A percentile compares a stretch with the other conserved stretches of the same genome.
These are phyloP conservation scores for Aspergillus coremiiformis DNA, from an alignment of 495 filamentous ascomycete genomes.

Conservation along the genomic window DNA sequence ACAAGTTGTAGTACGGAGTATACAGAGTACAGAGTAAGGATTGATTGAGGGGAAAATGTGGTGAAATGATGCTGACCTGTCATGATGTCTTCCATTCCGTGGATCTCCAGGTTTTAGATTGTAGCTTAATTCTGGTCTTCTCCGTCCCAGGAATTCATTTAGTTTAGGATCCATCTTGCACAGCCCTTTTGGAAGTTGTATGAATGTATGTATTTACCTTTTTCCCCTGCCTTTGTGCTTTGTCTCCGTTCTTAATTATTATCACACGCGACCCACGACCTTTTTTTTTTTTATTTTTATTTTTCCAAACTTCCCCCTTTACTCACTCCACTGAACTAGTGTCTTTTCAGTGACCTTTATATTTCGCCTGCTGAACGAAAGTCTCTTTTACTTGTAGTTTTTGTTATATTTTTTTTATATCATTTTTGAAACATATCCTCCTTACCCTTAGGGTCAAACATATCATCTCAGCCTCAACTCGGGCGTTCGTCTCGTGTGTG, in stretches of 20 bases:
- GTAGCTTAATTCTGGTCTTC: background rate
- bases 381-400: background rate
- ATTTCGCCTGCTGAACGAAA: too few relatives aligned
- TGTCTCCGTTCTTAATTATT: slow-evolving; percentile 3
- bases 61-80: background rate
- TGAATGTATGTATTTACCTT: background rate
- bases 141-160: too few relatives aligned
- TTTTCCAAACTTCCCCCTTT: slow-evolving; percentile 8
- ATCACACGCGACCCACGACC: slow-evolving; percentile 2
- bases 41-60: too few relatives aligned
- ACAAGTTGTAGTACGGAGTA: too few relatives aligned
- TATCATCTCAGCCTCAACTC: background rate
- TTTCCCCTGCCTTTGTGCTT: background rate
- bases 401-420: background rate
- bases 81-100: background rate
- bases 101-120: background rate
- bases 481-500: slow-evolving; percentile 9
- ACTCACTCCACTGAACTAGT: background rate
- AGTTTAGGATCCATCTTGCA: too few relatives aligned
- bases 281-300: background rate
- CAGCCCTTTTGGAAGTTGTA: too few relatives aligned
- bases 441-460: background rate
- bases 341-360: background rate
- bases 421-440: too few relatives aligned
- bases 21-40: too few relatives aligned